Evolutionary conservation across 1,284 basidiomycete genomes (phyloP).

Genomic region (Cryptococcus floricola): DNA sequence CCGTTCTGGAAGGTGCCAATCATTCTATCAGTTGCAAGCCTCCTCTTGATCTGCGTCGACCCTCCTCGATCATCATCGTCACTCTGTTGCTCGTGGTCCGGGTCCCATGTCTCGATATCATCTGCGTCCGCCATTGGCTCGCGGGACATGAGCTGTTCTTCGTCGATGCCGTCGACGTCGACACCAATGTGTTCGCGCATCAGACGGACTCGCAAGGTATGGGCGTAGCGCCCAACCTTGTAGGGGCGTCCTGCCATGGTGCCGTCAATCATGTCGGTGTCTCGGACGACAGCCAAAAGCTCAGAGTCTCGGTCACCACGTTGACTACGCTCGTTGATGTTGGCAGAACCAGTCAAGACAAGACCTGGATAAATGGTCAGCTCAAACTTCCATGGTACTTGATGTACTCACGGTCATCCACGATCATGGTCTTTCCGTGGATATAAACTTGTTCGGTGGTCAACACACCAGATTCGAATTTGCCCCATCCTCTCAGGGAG

Average conservation of each 20-base stretch:
- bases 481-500: conserved; percentile 89
- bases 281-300: conserved; percentile 83
- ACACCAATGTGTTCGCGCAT: conserved; percentile 97
- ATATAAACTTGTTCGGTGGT: conserved; percentile 93
- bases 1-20: conserved; percentile 34
- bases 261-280: conserved; percentile 69
- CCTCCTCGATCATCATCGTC: conserved; percentile 34
- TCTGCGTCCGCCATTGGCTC: conserved; percentile 58
- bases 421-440: conserved; percentile 81
- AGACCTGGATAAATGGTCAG: conserved; percentile 52
- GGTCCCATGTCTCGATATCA: conserved; percentile 69
- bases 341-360: conserved; percentile 98
- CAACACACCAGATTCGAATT: conserved; percentile 75
- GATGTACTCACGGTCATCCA: conserved; percentile 67
- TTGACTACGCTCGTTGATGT: conserved; percentile 96
- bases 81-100: conserved; percentile 66
- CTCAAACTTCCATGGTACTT: not conserved
- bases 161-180: conserved; percentile 84
- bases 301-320: conserved; percentile 96
- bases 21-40: conserved; percentile 31
- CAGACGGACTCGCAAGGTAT: conserved; percentile 83
- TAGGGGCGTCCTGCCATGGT: conserved; percentile 92
- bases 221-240: conserved; percentile 94
- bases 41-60: conserved; percentile 46
- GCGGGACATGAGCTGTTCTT: conserved; percentile 64